These are phyloP conservation scores for Noccaea bulbosa DNA, from an alignment of 345 rosid species.

Conservation along the genomic window DNA sequence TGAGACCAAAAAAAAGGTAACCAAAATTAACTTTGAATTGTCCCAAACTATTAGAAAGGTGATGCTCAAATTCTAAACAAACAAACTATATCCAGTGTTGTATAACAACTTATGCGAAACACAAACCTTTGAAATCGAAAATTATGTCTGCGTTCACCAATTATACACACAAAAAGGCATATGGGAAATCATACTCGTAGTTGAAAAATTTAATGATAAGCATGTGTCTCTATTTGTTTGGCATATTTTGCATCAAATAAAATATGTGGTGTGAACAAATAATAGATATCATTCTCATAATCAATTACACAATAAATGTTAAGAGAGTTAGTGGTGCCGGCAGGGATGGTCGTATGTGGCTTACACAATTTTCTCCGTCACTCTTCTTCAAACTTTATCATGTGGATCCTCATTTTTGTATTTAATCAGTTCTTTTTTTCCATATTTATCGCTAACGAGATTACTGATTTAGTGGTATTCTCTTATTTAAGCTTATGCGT, in stretches of 20 bases:
- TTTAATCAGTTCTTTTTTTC: not conserved
- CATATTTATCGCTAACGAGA: not conserved
- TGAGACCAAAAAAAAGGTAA: too few species aligned
- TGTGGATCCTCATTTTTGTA: constrained; percentile 22
- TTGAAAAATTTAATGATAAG: not conserved
- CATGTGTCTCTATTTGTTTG: constrained; percentile 26
- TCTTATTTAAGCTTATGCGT: constrained; percentile 1
- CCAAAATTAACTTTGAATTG: too few species aligned
- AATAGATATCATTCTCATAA: constrained; percentile 37
- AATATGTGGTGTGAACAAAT: constrained; percentile 30
- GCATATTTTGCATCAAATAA: constrained; percentile 24
- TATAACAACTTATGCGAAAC: not conserved
- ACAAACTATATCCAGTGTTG: too few species aligned
- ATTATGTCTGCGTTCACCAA: not conserved
- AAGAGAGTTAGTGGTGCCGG: constrained; percentile 36
- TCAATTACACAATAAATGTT: constrained; percentile 37
- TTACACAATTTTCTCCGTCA: constrained; percentile 34
- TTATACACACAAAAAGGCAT: not conserved
- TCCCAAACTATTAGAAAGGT: too few species aligned
- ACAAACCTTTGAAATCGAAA: not conserved
- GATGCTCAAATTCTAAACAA: too few species aligned
- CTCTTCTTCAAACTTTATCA: constrained; percentile 8
- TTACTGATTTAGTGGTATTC: constrained; percentile 2
- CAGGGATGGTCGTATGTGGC: constrained; percentile 31
- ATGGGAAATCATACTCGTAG: not conserved